Percentiles rank a stretch among this genome's conserved stretches.
phyloP scores from a whole-genome alignment of 148 eudicot genomes.

The Selenicereus undatus region DNA sequence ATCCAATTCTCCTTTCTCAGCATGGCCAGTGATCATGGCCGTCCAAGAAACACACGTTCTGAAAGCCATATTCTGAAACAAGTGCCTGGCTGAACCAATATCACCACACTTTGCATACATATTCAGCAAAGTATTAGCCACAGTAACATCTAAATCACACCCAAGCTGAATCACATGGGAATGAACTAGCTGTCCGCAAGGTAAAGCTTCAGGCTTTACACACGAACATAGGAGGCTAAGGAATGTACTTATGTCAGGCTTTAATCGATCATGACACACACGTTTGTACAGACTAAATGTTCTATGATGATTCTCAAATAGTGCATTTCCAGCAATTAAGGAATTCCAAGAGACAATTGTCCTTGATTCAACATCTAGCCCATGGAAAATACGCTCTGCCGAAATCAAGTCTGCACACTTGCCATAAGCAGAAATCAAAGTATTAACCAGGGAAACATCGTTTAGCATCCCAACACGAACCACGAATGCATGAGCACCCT shows the following conservation, averaged over 20 bases:
- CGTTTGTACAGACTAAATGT: constrained; percentile 26
- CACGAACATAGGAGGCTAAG: constrained; percentile 53
- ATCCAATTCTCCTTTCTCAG: constrained; percentile 47
- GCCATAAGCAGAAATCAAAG: constrained; percentile 59
- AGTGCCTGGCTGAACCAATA: constrained; percentile 31
- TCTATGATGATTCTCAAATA: constrained; percentile 19
- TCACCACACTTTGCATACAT: constrained; percentile 66
- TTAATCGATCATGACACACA: constrained; percentile 37
- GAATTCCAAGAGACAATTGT: constrained; percentile 60
- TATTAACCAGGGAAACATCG: constrained; percentile 53
- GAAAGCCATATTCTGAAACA: constrained; percentile 44
- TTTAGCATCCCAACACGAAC: constrained; percentile 37
- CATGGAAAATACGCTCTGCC: constrained; percentile 45
- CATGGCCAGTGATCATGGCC: constrained; percentile 53
- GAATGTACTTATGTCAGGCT: constrained; percentile 54
- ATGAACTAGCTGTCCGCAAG: constrained; percentile 46
- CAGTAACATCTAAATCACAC: constrained; percentile 32
- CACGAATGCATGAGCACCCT: constrained; percentile 43
- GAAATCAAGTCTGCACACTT: constrained; percentile 46
- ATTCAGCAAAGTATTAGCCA: constrained; percentile 50
- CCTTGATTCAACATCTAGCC: constrained; percentile 29
- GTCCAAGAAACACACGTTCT: constrained; percentile 65
- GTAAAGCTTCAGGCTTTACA: constrained; percentile 31
- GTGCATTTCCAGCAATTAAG: constrained; percentile 48
- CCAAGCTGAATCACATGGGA: constrained; percentile 51